phyloP scores from a whole-genome alignment of 202 grass and related monocot species.

The Schoenoplectus tabernaemontani region DNA sequence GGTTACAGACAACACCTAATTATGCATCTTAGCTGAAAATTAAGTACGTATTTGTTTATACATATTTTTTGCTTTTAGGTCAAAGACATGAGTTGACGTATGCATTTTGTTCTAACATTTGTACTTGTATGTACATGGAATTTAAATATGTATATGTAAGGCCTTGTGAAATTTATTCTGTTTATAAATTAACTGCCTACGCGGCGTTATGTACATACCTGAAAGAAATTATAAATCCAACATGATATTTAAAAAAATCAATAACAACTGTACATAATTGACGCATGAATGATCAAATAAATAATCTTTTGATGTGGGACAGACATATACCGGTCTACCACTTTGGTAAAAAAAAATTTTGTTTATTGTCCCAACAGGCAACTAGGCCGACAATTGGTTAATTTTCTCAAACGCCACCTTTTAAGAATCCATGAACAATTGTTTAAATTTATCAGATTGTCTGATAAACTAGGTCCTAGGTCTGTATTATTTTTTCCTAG shows the following conservation, averaged over 20 bases:
- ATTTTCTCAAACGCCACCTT: neutral
- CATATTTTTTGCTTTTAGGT: too few species aligned
- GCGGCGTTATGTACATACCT: neutral
- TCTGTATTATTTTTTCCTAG: neutral
- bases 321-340: neutral
- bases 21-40: too few species aligned
- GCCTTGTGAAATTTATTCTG: neutral
- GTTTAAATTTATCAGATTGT: neutral
- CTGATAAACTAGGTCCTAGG: neutral
- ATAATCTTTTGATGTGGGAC: neutral
- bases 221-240: neutral
- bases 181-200: neutral
- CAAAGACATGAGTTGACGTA: too few species aligned
- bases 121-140: neutral
- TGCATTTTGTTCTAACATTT: too few species aligned
- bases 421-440: neutral
- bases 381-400: slow-evolving; percentile 11
- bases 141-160: neutral
- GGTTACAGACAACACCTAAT: too few species aligned
- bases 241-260: neutral
- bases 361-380: neutral
- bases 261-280: neutral
- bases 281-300: neutral
- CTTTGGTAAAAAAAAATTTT: slow-evolving; percentile 5
- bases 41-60: too few species aligned